Evolutionary conservation across 1,284 basidiomycete genomes (phyloP).

Genomic region (Amylostereum areolatum): DNA sequence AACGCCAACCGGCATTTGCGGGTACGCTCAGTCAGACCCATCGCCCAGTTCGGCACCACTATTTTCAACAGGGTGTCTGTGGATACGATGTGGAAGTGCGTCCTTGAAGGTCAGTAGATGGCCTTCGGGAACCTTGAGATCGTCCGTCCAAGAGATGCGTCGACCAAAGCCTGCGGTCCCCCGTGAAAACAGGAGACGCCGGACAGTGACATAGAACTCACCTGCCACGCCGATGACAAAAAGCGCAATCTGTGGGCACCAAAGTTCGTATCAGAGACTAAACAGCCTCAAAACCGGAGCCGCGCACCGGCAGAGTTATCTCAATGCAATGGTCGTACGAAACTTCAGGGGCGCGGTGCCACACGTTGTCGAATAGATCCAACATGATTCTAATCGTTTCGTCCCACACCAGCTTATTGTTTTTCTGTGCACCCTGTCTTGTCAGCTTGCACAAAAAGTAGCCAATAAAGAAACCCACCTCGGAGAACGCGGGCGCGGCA

Average conservation of each 20-base stretch:
- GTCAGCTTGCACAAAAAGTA: neutral
- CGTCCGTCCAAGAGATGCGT: slow-evolving; percentile 12
- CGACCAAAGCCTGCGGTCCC: slow-evolving; percentile 40
- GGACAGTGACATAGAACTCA: slow-evolving; percentile 9
- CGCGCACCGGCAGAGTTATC: slow-evolving; percentile 41
- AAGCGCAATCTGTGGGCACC: slow-evolving; percentile 39
- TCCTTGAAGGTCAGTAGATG: slow-evolving; percentile 20
- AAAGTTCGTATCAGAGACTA: neutral
- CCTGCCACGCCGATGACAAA: slow-evolving; percentile 53
- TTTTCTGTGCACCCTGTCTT: slow-evolving; percentile 15
- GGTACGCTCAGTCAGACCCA: slow-evolving; percentile 28
- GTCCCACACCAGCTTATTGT: slow-evolving; percentile 55
- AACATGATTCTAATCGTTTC: slow-evolving; percentile 36
- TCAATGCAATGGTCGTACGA: slow-evolving; percentile 27
- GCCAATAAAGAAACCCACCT: slow-evolving; percentile 21
- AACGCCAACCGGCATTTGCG: slow-evolving; percentile 28
- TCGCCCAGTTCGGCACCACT: slow-evolving; percentile 33
- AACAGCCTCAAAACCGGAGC: neutral
- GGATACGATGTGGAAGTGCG: slow-evolving; percentile 42
- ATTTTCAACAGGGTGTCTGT: slow-evolving; percentile 34
- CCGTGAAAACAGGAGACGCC: neutral
- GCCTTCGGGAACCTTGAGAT: slow-evolving; percentile 7
- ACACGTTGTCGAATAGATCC: slow-evolving; percentile 31
- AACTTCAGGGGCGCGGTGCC: slow-evolving; percentile 25
- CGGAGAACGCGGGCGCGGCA: slow-evolving; percentile 33